phyloP scores from a whole-genome alignment of 495 filamentous ascomycete genomes.

The Hypomontagnella monticulosa region DNA sequence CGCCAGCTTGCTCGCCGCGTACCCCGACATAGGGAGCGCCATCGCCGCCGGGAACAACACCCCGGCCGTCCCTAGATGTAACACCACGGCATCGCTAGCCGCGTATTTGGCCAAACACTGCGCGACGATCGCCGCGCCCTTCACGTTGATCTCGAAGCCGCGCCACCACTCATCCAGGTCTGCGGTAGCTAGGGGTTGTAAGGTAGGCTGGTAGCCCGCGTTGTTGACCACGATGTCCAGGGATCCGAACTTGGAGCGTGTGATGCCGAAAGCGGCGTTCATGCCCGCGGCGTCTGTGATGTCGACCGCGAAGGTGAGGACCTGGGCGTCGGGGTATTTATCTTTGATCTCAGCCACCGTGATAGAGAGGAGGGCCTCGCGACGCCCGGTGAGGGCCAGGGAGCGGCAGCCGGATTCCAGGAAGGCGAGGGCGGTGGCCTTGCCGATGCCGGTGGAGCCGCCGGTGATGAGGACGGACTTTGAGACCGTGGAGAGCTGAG shows the following conservation, averaged over 20 bases:
- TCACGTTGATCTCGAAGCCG: slow-evolving; percentile 24
- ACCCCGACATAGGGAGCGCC: slow-evolving; percentile 41
- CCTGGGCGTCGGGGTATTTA: slow-evolving; percentile 7
- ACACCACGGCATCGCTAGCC: slow-evolving; percentile 37
- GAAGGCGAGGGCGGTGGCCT: slow-evolving; percentile 39
- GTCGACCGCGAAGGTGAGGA: slow-evolving; percentile 40
- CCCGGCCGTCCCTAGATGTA: slow-evolving; percentile 48
- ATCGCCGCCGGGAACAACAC: slow-evolving; percentile 36
- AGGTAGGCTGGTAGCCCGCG: background rate
- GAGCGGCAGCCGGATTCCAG: slow-evolving; percentile 23
- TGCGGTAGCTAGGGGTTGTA: background rate
- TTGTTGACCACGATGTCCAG: slow-evolving; percentile 46
- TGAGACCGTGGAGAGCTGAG: slow-evolving; percentile 46
- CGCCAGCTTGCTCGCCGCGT: slow-evolving; percentile 53
- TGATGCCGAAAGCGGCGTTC: slow-evolving; percentile 14
- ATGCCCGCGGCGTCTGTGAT: slow-evolving; percentile 39
- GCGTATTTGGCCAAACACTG: slow-evolving; percentile 35
- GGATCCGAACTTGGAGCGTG: background rate
- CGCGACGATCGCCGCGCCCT: slow-evolving; percentile 43
- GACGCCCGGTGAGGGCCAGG: background rate
- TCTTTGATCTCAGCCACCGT: background rate
- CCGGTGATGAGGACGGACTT: slow-evolving; percentile 56
- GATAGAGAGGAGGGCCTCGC: background rate
- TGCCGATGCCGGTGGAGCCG: slow-evolving; percentile 50
- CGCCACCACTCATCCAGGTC: slow-evolving; percentile 1